These are phyloP conservation scores for Aspergillus fumigatus DNA, from an alignment of 2,329 filamentous ascomycete species.

Conservation along the genomic window DNA sequence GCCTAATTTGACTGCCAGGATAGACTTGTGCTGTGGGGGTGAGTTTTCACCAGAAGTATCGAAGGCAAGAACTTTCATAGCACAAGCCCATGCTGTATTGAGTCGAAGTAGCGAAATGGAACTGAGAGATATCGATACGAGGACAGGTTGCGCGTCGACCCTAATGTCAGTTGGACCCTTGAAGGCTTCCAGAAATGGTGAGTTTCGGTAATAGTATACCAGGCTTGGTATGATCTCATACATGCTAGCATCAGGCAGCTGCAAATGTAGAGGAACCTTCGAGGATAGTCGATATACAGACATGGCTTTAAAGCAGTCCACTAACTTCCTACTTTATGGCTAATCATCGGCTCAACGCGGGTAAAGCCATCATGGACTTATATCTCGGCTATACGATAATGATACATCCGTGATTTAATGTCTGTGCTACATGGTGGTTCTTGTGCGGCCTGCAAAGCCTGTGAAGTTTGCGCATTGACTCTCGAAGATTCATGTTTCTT, in stretches of 20 bases:
- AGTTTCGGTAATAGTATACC: neutral
- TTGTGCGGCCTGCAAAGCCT: no score
- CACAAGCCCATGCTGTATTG: neutral
- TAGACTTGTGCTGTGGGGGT: neutral
- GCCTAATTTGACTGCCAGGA: neutral
- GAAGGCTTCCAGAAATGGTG: neutral
- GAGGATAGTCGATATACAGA: no score
- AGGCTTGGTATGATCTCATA: neutral
- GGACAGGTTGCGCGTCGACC: neutral
- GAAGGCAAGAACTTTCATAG: neutral
- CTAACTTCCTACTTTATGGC: constrained; percentile 1
- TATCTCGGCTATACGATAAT: no score
- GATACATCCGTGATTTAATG: no score
- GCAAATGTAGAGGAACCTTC: no score
- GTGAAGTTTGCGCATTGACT: neutral
- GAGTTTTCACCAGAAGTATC: neutral
- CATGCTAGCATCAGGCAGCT: no score
- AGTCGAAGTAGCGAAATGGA: neutral
- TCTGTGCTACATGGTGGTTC: no score
- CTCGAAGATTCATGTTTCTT: neutral
- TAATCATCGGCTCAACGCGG: constrained; percentile 7
- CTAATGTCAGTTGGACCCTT: neutral
- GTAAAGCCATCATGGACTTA: neutral
- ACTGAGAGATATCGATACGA: no score
- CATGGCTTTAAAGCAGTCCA: neutral